Evolutionary conservation across 305 asterid species (phyloP).

Genomic region (Solanum chacoense): DNA sequence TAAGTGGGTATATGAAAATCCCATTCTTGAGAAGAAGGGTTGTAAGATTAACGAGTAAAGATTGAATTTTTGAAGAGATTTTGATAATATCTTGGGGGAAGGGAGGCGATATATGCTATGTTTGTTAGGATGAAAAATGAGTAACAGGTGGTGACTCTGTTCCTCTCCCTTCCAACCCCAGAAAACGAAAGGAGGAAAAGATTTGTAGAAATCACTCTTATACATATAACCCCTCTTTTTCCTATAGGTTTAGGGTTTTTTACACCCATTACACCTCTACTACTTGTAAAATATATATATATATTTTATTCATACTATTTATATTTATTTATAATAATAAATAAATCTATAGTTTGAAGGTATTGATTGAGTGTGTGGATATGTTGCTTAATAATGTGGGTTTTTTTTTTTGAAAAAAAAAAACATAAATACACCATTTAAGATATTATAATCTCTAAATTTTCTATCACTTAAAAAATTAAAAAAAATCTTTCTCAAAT

Average conservation of each 20-base stretch:
- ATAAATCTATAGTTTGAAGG: background rate
- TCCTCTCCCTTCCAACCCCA: constrained; percentile 26
- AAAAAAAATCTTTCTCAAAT: too few relatives aligned
- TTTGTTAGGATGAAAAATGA: constrained; percentile 2
- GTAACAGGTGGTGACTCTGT: constrained; percentile 15
- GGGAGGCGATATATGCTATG: constrained; percentile 28
- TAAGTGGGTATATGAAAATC: constrained; percentile 13
- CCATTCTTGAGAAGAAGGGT: constrained; percentile 26
- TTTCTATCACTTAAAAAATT: too few relatives aligned
- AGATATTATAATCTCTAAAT: too few relatives aligned
- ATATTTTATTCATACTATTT: background rate
- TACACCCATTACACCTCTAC: background rate
- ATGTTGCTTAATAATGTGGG: background rate
- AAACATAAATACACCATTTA: too few relatives aligned
- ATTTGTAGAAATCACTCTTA: background rate
- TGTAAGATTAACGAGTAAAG: constrained; percentile 4
- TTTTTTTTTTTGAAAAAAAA: too few relatives aligned
- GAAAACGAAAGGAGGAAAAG: background rate
- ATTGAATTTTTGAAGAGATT: background rate
- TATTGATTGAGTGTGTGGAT: background rate
- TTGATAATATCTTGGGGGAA: background rate
- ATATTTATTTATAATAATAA: background rate
- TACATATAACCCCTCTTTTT: background rate
- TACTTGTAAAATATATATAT: background rate
- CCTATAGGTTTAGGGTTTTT: background rate